These are phyloP conservation scores for Neonectria hederae DNA, from an alignment of 2,329 filamentous ascomycete species.

Conservation along the genomic window DNA sequence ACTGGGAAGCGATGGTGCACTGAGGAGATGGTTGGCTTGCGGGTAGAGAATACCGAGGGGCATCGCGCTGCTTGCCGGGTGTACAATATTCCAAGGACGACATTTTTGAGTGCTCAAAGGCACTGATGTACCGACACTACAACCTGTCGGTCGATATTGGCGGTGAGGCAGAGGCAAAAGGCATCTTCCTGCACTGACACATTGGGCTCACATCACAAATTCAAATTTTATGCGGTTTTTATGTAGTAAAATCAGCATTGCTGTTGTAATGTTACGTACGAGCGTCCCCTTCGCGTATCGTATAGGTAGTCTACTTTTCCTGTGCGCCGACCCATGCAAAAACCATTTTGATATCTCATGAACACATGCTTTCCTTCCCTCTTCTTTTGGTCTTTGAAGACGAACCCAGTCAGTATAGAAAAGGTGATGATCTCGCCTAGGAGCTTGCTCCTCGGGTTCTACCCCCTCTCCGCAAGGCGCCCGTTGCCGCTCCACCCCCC, in stretches of 20 bases:
- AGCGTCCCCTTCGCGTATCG: neutral
- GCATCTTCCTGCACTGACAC: neutral
- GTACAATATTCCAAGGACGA: conserved; percentile 35
- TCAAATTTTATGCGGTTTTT: conserved; percentile 9
- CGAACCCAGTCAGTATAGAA: conserved; percentile 6
- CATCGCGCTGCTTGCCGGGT: conserved; percentile 29
- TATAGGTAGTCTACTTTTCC: conserved; percentile 12
- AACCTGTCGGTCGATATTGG: conserved; percentile 27
- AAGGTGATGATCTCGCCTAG: conserved; percentile 27
- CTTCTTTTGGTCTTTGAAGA: conserved; percentile 4
- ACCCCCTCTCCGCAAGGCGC: conserved; percentile 42
- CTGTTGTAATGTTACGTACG: conserved; percentile 2
- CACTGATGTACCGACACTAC: conserved; percentile 32
- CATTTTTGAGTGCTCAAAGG: conserved; percentile 30
- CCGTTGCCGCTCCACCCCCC: conserved; percentile 39
- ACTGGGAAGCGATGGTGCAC: conserved; percentile 33
- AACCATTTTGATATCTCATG: conserved; percentile 13
- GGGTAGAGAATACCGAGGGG: conserved; percentile 32
- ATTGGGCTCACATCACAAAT: conserved; percentile 1
- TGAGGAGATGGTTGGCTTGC: conserved; percentile 30
- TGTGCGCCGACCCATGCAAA: conserved; percentile 39
- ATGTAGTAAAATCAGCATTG: neutral
- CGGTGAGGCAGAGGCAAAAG: conserved; percentile 16
- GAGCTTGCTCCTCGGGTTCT: conserved; percentile 39
- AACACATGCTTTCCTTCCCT: neutral